Conservation (phyloP, 2,329 filamentous ascomycete genomes). For the Ceratocystiopsis sp. region DNA sequence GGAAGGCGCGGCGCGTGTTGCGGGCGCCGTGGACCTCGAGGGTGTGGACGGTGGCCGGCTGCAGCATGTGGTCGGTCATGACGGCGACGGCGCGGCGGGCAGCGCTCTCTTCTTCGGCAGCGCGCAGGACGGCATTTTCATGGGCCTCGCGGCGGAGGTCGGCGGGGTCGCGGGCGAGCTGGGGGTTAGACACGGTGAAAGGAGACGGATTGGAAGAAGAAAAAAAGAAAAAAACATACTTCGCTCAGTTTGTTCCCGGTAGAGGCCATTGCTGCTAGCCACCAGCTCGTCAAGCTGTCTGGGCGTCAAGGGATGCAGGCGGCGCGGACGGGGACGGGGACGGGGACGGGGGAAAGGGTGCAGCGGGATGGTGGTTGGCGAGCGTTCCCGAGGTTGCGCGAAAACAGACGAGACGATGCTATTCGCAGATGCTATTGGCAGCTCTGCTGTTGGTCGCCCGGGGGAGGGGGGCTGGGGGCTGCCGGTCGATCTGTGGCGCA, state of each 20-base stretch:
- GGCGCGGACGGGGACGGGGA: too few species aligned
- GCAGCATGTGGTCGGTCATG: slow-evolving; percentile 61
- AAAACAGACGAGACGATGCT: too few species aligned
- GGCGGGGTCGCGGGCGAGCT: slow-evolving; percentile 6
- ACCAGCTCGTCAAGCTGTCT: slow-evolving; percentile 5
- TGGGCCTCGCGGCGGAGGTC: slow-evolving; percentile 7
- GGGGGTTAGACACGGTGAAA: not conserved
- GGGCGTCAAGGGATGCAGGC: not conserved
- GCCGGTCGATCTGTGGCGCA: too few species aligned
- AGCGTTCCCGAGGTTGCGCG: too few species aligned
- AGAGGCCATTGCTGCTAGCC: slow-evolving; percentile 7
- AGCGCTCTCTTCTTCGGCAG: slow-evolving; percentile 5
- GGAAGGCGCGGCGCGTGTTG: slow-evolving; percentile 69
- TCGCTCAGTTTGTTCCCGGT: slow-evolving; percentile 1
- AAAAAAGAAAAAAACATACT: not conserved
- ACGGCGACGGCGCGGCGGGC: slow-evolving; percentile 3
- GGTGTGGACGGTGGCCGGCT: slow-evolving; percentile 76
- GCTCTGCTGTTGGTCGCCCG: too few species aligned
- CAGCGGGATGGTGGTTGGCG: too few species aligned
- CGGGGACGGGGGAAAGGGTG: too few species aligned
- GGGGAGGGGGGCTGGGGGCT: too few species aligned
- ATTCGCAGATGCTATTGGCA: too few species aligned
- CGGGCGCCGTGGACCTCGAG: slow-evolving; percentile 68
- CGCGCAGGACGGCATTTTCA: slow-evolving; percentile 1
- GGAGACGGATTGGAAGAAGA: not conserved